phyloP scores from a whole-genome alignment of 78 protist genomes.

The Speleostelium caveatum region DNA sequence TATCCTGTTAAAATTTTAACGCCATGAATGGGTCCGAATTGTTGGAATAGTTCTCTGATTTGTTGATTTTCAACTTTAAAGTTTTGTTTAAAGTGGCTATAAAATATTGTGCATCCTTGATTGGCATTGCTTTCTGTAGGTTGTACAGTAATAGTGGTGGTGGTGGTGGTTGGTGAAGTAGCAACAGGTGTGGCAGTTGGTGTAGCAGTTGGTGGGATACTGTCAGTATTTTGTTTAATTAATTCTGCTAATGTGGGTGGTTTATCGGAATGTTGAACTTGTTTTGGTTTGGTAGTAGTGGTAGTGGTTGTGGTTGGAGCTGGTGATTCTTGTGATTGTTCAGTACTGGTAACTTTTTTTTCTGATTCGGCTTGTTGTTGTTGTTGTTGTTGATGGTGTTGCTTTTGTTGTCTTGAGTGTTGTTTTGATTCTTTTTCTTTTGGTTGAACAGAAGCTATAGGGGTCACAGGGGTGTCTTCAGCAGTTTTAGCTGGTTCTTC shows the following conservation, averaged over 20 bases:
- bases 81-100: neutral
- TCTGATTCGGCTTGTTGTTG: too few relatives aligned
- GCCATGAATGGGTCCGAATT: slow-evolving; percentile 18
- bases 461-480: neutral
- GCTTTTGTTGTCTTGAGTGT: too few relatives aligned
- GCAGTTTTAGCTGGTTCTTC: neutral
- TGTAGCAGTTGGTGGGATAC: neutral
- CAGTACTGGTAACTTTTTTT: too few relatives aligned
- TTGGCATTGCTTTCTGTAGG: neutral
- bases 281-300: neutral
- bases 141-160: neutral
- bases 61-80: neutral
- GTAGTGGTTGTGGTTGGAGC: neutral
- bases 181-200: neutral
- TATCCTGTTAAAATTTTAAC: slow-evolving; percentile 34
- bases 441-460: too few relatives aligned
- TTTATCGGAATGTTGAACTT: neutral
- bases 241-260: neutral
- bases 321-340: neutral
- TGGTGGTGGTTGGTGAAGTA: neutral
- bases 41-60: slow-evolving; percentile 15
- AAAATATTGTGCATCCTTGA: slow-evolving; percentile 45
- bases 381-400: too few relatives aligned
- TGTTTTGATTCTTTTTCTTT: too few relatives aligned
- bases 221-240: neutral